Conservation (phyloP, 768 basidiomycete genomes). For the Hericium erinaceus region DNA sequence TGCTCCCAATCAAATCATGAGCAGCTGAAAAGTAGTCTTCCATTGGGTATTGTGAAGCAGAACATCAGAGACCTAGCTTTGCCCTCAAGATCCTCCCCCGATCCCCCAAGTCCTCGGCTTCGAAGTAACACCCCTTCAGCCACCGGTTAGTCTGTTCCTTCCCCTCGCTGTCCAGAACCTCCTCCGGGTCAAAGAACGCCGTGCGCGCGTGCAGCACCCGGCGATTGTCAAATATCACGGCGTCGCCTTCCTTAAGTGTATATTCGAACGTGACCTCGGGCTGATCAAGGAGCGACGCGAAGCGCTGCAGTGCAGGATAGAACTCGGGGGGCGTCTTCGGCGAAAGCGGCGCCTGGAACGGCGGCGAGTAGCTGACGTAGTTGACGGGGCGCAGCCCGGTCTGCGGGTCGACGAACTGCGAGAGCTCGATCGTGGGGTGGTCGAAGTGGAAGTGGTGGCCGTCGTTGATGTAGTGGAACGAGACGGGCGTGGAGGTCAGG, state of each 20-base stretch:
- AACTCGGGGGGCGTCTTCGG: constrained; percentile 44
- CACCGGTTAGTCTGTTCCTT: constrained; percentile 57
- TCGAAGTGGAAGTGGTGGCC: constrained; percentile 68
- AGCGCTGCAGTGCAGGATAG: constrained; percentile 53
- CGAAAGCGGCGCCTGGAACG: constrained; percentile 81
- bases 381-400: constrained; percentile 28
- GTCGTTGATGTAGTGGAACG: constrained; percentile 88
- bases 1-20: too few relatives aligned
- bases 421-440: constrained; percentile 72
- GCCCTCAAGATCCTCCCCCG: constrained; percentile 42
- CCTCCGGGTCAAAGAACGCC: constrained; percentile 47
- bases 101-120: constrained; percentile 57
- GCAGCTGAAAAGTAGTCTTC: too few relatives aligned
- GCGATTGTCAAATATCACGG: constrained; percentile 87
- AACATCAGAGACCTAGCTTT: background rate
- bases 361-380: constrained; percentile 87
- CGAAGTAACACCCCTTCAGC: constrained; percentile 85
- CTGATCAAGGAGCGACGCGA: constrained; percentile 49
- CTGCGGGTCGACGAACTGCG: constrained; percentile 6
- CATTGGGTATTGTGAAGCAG: too few relatives aligned
- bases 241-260: constrained; percentile 72
- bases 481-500: constrained; percentile 58
- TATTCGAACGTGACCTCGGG: constrained; percentile 46
- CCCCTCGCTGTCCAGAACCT: constrained; percentile 19
- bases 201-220: constrained; percentile 82